Percentiles rank a stretch among this genome's conserved stretches.
phyloP scores from a whole-genome alignment of 2,329 filamentous ascomycete genomes.

The Penicillium palitans region DNA sequence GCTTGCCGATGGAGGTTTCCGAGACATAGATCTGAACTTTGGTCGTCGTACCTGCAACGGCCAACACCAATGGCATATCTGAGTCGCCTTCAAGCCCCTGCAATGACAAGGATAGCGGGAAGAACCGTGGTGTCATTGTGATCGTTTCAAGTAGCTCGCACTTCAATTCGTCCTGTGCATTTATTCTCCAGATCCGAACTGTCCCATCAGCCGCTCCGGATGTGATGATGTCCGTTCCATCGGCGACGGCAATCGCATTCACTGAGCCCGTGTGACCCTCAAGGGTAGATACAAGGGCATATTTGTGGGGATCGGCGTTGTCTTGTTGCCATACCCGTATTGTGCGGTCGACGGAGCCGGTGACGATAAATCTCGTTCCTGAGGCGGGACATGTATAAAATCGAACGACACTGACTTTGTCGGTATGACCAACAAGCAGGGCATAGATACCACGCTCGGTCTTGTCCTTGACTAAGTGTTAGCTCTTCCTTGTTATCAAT shows the following conservation, averaged over 20 bases:
- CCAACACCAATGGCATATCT: slow-evolving; percentile 60
- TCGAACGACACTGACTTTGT: slow-evolving; percentile 77
- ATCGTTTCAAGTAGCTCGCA: slow-evolving; percentile 67
- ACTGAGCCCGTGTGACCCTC: slow-evolving; percentile 71
- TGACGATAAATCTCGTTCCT: slow-evolving; percentile 63
- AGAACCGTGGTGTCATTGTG: slow-evolving; percentile 71
- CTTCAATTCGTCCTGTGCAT: slow-evolving; percentile 34
- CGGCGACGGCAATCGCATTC: slow-evolving; percentile 59
- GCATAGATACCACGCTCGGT: slow-evolving; percentile 59
- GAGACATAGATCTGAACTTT: slow-evolving; percentile 78
- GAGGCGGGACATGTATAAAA: slow-evolving; percentile 63
- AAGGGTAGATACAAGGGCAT: slow-evolving; percentile 51
- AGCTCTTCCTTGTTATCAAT: slow-evolving; percentile 12
- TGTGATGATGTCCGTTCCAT: slow-evolving; percentile 52
- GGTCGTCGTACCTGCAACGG: slow-evolving; percentile 80
- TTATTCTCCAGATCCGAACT: slow-evolving; percentile 68
- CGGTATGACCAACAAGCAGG: slow-evolving; percentile 74
- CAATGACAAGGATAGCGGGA: slow-evolving; percentile 76
- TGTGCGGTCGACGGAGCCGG: slow-evolving; percentile 77
- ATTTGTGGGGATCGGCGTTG: slow-evolving; percentile 31
- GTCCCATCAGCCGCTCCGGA: slow-evolving; percentile 65
- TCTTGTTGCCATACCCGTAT: slow-evolving; percentile 62
- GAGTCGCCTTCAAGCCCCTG: slow-evolving; percentile 58
- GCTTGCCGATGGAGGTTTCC: slow-evolving; percentile 40
- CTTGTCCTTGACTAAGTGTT: slow-evolving; percentile 40